Percentiles rank a stretch among this genome's conserved stretches.
Evolutionary conservation across 352 stramenopile genomes (phyloP).

Genomic region (Globisporangium emineosum): DNA sequence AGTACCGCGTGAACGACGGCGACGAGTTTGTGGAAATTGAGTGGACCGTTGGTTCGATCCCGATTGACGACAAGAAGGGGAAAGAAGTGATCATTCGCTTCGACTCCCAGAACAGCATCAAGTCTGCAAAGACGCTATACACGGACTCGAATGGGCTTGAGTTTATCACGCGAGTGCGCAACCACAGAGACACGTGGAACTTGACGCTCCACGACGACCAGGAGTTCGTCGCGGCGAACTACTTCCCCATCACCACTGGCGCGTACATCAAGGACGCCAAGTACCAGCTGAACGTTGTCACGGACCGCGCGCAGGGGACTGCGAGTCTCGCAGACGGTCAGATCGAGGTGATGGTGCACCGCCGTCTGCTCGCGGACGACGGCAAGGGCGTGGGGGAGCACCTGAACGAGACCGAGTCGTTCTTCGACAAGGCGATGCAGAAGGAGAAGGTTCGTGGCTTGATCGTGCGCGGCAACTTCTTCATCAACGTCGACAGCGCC

Average conservation of each 20-base stretch:
- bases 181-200: slow-evolving; percentile 89
- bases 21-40: slow-evolving; percentile 93
- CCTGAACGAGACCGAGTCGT: slow-evolving; percentile 92
- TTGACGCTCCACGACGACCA: slow-evolving; percentile 84
- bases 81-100: slow-evolving; percentile 97
- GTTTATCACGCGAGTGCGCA: slow-evolving; percentile 89
- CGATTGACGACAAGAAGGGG: slow-evolving; percentile 77
- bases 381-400: slow-evolving; percentile 90
- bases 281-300: slow-evolving; percentile 84
- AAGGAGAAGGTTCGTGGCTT: slow-evolving; percentile 55
- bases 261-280: slow-evolving; percentile 91
- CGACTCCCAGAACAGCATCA: slow-evolving; percentile 50
- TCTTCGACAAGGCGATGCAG: slow-evolving; percentile 57
- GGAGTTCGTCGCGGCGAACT: slow-evolving; percentile 95
- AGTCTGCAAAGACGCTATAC: slow-evolving; percentile 66
- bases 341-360: slow-evolving; percentile 98
- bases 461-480: slow-evolving; percentile 63
- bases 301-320: slow-evolving; percentile 91
- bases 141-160: slow-evolving; percentile 96
- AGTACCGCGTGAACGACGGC: slow-evolving; percentile 85
- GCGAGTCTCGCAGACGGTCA: slow-evolving; percentile 88
- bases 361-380: slow-evolving; percentile 92
- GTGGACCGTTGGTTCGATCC: slow-evolving; percentile 87
- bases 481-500: slow-evolving; percentile 58
- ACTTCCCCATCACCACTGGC: slow-evolving; percentile 95